Evolutionary conservation across 1,284 basidiomycete genomes (phyloP).

Genomic region (Marasmius sp.): DNA sequence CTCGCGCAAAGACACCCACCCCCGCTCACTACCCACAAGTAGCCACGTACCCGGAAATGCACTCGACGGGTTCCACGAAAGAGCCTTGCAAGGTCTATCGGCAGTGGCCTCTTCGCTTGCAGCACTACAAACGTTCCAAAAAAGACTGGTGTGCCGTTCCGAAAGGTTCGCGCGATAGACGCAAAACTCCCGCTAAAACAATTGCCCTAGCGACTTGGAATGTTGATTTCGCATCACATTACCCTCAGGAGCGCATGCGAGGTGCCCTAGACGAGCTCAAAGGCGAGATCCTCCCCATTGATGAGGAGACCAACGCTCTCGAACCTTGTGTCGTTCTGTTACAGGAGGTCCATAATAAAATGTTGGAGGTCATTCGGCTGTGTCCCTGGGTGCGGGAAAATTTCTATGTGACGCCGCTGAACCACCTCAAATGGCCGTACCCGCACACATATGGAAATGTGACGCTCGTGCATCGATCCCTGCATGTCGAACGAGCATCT

Average conservation of each 20-base stretch:
- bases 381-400: slow-evolving; percentile 60
- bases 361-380: slow-evolving; percentile 46
- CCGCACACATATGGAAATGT: slow-evolving; percentile 55
- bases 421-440: slow-evolving; percentile 50
- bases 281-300: slow-evolving; percentile 38
- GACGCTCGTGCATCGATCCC: slow-evolving; percentile 58
- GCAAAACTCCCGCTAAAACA: slow-evolving; percentile 23
- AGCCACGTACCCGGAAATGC: neutral
- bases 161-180: slow-evolving; percentile 6
- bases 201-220: slow-evolving; percentile 69
- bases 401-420: slow-evolving; percentile 57
- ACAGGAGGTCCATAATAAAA: slow-evolving; percentile 56
- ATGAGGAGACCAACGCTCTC: slow-evolving; percentile 35
- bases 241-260: slow-evolving; percentile 41
- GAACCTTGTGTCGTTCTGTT: slow-evolving; percentile 60
- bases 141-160: neutral
- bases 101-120: neutral
- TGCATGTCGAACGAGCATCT: slow-evolving; percentile 44
- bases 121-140: neutral
- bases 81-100: neutral
- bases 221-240: slow-evolving; percentile 46
- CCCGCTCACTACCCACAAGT: neutral
- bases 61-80: neutral
- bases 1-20: neutral
- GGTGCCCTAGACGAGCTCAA: slow-evolving; percentile 55